Evolutionary conservation across 257 asterid species (phyloP), one percentile per base, ranked within the genome.

Genomic region (Solanum clarkiae): DNA sequence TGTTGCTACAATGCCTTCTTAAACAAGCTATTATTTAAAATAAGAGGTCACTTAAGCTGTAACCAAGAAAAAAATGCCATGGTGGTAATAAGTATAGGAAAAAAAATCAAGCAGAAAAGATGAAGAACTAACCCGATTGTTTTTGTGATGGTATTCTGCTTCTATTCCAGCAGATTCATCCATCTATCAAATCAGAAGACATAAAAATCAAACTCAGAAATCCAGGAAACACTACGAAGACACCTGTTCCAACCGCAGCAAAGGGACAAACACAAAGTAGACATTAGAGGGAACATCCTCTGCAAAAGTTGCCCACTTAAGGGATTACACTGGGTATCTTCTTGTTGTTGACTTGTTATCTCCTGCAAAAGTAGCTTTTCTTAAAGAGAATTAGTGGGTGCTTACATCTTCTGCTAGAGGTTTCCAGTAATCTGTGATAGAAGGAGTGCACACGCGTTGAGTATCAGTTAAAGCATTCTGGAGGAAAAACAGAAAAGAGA

Each of bases 381-480:
- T 32, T 53, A 86, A 69, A 84, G 65, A 81, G 82, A 89, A 36
- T 70, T 8, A 13, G 74, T 42, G 87, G 74, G 87, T 84, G 66
- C 98, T 93, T 90, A 96, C 98, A 91, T 96, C 99, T 62, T 94
- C 99, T 84, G 98, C 98, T 91, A 96, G 89, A 16, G 97, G 97
- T 90, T 93, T 94, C 99, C 99, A 96, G 89, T 95, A 96, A 57
- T 95, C 98, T 88, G 88, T 90, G 91, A 96, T 91, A 84, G 90
- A 81, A 80, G 99, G 98, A 83, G 95, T 92, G 82, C 95, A 82
- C 69, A 95, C 96, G 24, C 99, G 98, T 86, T 91, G 92, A 80
- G 99, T 91, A 91, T 96, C 98, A 63, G 95, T 93, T 86, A 95
- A 88, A 86, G 99, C 98, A 90, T 92, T 89, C 99, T 96, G 94